These are phyloP conservation scores for Farysia itapuensis DNA, from an alignment of 1,284 basidiomycete genomes.

Conservation along the genomic window DNA sequence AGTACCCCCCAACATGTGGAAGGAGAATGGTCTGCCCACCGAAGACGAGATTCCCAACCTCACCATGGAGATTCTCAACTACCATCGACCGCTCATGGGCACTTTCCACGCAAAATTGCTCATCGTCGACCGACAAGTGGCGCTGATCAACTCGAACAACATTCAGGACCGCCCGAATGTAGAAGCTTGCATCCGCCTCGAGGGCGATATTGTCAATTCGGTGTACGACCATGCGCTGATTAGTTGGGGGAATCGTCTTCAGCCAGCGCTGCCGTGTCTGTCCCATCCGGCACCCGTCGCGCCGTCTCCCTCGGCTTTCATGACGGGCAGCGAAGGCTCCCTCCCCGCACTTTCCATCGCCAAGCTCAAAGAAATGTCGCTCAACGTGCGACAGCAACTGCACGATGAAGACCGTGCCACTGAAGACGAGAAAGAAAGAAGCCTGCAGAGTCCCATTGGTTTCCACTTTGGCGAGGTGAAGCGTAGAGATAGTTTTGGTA, in stretches of 20 bases:
- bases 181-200: constrained; percentile 60
- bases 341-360: constrained; percentile 36
- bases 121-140: constrained; percentile 73
- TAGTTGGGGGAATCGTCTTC: constrained; percentile 68
- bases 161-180: constrained; percentile 66
- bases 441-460: constrained; percentile 22
- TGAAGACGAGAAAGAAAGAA: constrained; percentile 38
- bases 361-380: constrained; percentile 33
- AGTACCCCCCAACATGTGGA: constrained; percentile 50
- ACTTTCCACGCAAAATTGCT: constrained; percentile 80
- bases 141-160: constrained; percentile 74
- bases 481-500: constrained; percentile 22
- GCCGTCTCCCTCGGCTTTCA: constrained; percentile 36
- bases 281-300: constrained; percentile 54
- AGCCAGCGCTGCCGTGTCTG: constrained; percentile 68
- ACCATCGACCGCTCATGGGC: constrained; percentile 62
- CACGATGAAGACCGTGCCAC: constrained; percentile 49
- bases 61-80: constrained; percentile 56
- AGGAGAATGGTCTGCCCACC: constrained; percentile 51
- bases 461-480: constrained; percentile 49
- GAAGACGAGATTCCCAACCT: constrained; percentile 48
- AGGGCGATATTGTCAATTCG: constrained; percentile 72
- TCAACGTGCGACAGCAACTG: constrained; percentile 35
- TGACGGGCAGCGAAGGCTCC: constrained; percentile 25
- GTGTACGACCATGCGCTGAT: constrained; percentile 75